Base-by-base conservation (phyloP, 176 grass and related monocot species). In the Hsuehochloa calcarea region DNA sequence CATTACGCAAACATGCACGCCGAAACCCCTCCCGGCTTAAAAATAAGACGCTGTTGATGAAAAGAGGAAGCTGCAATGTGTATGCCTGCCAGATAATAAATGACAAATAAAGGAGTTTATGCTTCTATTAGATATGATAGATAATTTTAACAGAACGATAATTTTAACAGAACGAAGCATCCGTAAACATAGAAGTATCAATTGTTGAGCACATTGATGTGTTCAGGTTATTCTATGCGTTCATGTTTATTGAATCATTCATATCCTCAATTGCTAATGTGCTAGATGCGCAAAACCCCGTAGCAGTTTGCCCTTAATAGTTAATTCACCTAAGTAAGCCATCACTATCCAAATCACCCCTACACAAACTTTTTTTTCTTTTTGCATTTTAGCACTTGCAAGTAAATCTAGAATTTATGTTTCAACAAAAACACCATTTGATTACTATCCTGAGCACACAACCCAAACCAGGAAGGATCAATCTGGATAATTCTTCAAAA, bases 1-100 rank as follows among this genome's bases (percentile, higher is more conserved):
- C 82, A 84, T 74, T 89, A 75, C 96, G 96, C 93, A 99, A 86
- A 65, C 96, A 99, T 89, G 96, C 96, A 77, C 93, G 89, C 16
- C 96, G 93, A 89, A 99, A 99, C 25, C 96, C 96, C 67, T 99
- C 96, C 35, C 96, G 87, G 65, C 96, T 99, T 78, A 99, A 85
- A 92, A 99, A 99, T 68, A 99, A 90, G 39, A 99, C 76, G 23
- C 88, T 89, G 16, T 91, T 99, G 78, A 99, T 91, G 74, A 96
- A 99, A 43, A 99, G 92, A 85, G 94, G 96, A 90, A 99, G 90
- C 60, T 99, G 96, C 72, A 99, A 83, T 45, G 96, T 84, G 5
- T 94, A 99, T 41, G 93, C 83, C 96, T 99, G 88, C 81, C 75
- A 87, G 44, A 89, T 47, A 85, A 89, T 47, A 85, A 51, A 84